These are phyloP conservation scores for Trichoderma sp. DNA, from an alignment of 2,329 filamentous ascomycete species.

Conservation along the genomic window DNA sequence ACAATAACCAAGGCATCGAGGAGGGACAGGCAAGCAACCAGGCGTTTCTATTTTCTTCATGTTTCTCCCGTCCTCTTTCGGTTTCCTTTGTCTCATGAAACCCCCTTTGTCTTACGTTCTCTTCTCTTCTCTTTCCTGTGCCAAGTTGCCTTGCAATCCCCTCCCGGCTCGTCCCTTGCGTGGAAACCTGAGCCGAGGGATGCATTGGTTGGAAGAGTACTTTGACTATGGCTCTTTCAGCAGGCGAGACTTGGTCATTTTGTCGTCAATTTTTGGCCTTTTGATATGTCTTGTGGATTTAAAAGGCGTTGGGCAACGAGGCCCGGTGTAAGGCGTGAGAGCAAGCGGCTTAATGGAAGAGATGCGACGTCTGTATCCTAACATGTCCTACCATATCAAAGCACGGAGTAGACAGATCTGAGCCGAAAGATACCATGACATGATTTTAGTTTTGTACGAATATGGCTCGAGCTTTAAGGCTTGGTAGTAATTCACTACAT, in stretches of 20 bases:
- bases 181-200: neutral
- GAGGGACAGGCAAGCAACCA: conserved; percentile 25
- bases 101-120: conserved; percentile 31
- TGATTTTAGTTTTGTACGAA: conserved; percentile 14
- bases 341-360: conserved; percentile 22
- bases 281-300: conserved; percentile 17
- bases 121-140: conserved; percentile 27
- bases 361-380: neutral
- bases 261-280: conserved; percentile 11
- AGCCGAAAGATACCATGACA: conserved; percentile 24
- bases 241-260: neutral
- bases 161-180: neutral
- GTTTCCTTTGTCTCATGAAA: conserved; percentile 1
- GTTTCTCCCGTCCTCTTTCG: conserved; percentile 24
- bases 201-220: neutral
- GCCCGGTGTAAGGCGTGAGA: conserved; percentile 17
- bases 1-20: conserved; percentile 26
- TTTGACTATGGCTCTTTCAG: neutral
- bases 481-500: conserved; percentile 9
- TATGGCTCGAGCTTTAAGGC: conserved; percentile 1
- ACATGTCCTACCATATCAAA: conserved; percentile 12
- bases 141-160: neutral
- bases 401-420: conserved; percentile 23
- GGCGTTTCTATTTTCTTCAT: conserved; percentile 26
- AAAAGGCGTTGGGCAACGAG: conserved; percentile 21